Percentiles rank a stretch among this genome's conserved stretches.
Evolutionary conservation across 2,329 filamentous ascomycete species (phyloP).

Genomic region (Elsinoe ampelina): DNA sequence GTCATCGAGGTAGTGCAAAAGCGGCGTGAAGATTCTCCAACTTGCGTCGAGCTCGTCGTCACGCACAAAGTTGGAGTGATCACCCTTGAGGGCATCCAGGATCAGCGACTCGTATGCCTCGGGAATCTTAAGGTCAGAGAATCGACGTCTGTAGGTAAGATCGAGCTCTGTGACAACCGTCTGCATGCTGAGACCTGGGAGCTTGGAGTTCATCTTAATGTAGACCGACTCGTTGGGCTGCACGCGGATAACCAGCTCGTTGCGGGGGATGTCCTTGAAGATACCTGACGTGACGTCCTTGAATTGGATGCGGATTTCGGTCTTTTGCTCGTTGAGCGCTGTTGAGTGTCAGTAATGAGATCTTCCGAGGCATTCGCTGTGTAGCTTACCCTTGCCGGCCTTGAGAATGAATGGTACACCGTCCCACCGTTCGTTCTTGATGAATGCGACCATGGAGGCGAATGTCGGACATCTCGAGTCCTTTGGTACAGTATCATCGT

Average conservation of each 20-base stretch:
- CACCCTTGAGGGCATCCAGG: slow-evolving; percentile 92
- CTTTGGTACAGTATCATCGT: slow-evolving; percentile 96
- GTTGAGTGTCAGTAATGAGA: slow-evolving; percentile 14
- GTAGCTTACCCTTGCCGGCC: slow-evolving; percentile 65
- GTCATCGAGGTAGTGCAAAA: slow-evolving; percentile 95
- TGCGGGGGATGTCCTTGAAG: slow-evolving; percentile 98
- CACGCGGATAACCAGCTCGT: slow-evolving; percentile 97
- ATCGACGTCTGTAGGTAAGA: slow-evolving; percentile 92
- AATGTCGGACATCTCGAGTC: slow-evolving; percentile 97
- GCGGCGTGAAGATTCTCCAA: slow-evolving; percentile 97
- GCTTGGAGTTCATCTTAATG: slow-evolving; percentile 99
- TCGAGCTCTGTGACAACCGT: slow-evolving; percentile 98
- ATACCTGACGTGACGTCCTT: slow-evolving; percentile 98
- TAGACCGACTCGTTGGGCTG: slow-evolving; percentile 99
- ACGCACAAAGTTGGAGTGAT: slow-evolving; percentile 98
- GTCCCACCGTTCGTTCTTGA: slow-evolving; percentile 99
- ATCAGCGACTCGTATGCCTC: slow-evolving; percentile 98
- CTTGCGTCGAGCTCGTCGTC: slow-evolving; percentile 94
- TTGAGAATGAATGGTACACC: slow-evolving; percentile 99
- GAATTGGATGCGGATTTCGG: slow-evolving; percentile 97
- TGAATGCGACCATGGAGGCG: slow-evolving; percentile 92
- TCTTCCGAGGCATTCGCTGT: not conserved
- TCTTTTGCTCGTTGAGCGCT: slow-evolving; percentile 98
- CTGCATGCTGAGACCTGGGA: slow-evolving; percentile 97
- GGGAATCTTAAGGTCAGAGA: slow-evolving; percentile 98